Base-by-base conservation (phyloP, 2,329 filamentous ascomycete species). In the Juglanconis oblonga region DNA sequence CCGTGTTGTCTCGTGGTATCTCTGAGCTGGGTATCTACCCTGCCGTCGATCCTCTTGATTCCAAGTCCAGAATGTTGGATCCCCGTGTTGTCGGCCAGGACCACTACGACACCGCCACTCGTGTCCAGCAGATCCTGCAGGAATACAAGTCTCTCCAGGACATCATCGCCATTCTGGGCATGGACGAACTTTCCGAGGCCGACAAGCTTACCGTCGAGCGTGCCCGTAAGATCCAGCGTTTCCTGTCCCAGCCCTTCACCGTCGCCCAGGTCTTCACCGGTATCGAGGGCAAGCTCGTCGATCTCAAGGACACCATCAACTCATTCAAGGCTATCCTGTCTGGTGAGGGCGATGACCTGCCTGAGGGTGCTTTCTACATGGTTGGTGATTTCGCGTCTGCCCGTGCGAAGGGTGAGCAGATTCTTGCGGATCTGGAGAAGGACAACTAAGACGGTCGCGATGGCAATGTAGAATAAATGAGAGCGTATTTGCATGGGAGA, bases 71-170 rank as follows among this genome's bases (percentile, higher is more conserved):
- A 88, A 97, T 99, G 90, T 86, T 99, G 76, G 95, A 98, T 84
- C 92, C 95, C 81, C 93, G 95, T 91, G 88, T 99, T 76, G 90
- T 99, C 74, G 95, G 95, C 79, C 85, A 98, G 76, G 95, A 99
- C 65, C 95, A 99, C 87, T 99, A 99, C 89, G 79, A 92, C 65
- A 94, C 88, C 73, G 95, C 95, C 78, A 91, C 90, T 78, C 89
- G 89, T 72, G 95, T 99, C 75, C 95, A 99, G 86, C 92, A 97
- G 84, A 98, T 97, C 82, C 89, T 99, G 77, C 95, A 99, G 84
- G 95, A 98, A 87, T 99, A 99, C 91, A 98, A 98, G 91, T 98
- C 94, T 67, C 92, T 99, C 70, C 95, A 99, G 85, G 95, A 99
- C 85, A 99, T 99, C 88, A 97, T 97, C 86, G 95, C 95, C 81